phyloP scores from a whole-genome alignment of 2,329 filamentous ascomycete genomes.

The Fusarium circinatum region DNA sequence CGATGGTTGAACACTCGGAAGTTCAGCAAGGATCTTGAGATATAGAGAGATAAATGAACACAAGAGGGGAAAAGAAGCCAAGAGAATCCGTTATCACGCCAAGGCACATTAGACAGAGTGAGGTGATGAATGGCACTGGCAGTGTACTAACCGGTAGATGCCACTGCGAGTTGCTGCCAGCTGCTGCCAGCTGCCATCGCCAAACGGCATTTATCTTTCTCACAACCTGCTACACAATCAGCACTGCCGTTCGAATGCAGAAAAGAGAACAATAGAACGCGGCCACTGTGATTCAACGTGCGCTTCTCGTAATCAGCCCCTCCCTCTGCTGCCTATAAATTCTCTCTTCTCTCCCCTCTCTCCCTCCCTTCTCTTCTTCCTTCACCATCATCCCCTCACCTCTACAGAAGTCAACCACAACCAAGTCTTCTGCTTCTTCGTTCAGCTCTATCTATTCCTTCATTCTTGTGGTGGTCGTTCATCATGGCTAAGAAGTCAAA shows the following conservation, averaged over 20 bases:
- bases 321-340: slow-evolving; percentile 14
- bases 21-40: background rate
- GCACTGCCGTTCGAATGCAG: background rate
- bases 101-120: no score
- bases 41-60: no score
- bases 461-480: no score
- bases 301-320: background rate
- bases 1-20: background rate
- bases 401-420: background rate
- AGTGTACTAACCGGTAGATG: background rate
- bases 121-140: no score
- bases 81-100: background rate
- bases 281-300: background rate
- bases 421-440: background rate
- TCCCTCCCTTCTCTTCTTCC: background rate
- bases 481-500: background rate
- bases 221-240: background rate
- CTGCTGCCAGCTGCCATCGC: background rate
- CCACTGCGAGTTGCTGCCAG: background rate
- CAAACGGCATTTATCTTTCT: background rate
- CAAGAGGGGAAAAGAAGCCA: background rate
- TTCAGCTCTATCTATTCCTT: background rate
- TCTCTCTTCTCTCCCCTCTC: background rate
- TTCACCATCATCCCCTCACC: background rate
- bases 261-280: background rate